phyloP scores from a whole-genome alignment of 2,329 filamentous ascomycete species.

The Colletotrichum filicis region DNA sequence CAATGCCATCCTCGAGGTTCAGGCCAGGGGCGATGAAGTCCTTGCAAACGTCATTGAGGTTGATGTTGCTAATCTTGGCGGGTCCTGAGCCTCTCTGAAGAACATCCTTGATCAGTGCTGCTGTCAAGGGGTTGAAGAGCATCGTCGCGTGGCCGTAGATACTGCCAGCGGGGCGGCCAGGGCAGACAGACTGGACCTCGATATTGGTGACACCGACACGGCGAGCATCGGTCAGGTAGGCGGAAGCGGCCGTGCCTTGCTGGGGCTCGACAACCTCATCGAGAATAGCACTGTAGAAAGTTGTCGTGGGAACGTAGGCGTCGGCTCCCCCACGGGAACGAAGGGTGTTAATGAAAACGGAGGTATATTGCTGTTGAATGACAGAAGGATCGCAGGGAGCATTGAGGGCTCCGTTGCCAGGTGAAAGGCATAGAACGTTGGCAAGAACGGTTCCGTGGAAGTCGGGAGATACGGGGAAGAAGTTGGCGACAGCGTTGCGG shows the following conservation, averaged over 20 bases:
- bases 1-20: slow-evolving; percentile 16
- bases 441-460: slow-evolving; percentile 48
- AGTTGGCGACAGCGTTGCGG: slow-evolving; percentile 54
- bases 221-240: slow-evolving; percentile 52
- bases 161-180: slow-evolving; percentile 49
- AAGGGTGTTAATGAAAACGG: slow-evolving; percentile 54
- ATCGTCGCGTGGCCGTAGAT: slow-evolving; percentile 62
- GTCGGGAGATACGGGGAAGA: slow-evolving; percentile 63
- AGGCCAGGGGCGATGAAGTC: slow-evolving; percentile 23
- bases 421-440: slow-evolving; percentile 26
- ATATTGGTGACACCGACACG: slow-evolving; percentile 60
- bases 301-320: slow-evolving; percentile 66
- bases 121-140: slow-evolving; percentile 45
- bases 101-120: slow-evolving; percentile 53
- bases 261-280: slow-evolving; percentile 66
- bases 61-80: background rate
- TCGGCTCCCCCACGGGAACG: slow-evolving; percentile 57
- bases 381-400: slow-evolving; percentile 47
- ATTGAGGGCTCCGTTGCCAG: slow-evolving; percentile 22
- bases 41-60: slow-evolving; percentile 17
- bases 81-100: slow-evolving; percentile 13
- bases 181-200: slow-evolving; percentile 58
- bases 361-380: slow-evolving; percentile 58
- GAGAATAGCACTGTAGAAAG: slow-evolving; percentile 57
- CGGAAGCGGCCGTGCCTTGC: slow-evolving; percentile 57